Conservation (phyloP, 495 filamentous ascomycete species). For the Durotheca rogersii region DNA sequence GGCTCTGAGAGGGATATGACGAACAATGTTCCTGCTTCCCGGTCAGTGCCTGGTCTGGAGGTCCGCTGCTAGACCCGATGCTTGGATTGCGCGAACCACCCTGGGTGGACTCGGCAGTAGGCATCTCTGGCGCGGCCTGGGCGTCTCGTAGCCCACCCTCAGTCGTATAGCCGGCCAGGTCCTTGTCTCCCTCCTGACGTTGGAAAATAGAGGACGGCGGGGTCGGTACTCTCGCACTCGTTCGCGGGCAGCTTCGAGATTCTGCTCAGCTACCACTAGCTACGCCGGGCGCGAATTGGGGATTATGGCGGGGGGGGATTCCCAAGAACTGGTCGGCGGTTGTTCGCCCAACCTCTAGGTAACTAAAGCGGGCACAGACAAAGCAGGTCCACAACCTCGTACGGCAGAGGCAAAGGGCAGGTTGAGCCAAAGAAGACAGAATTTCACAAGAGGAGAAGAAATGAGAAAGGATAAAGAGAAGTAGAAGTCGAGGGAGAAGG, state of each 20-base stretch:
- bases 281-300: conserved; percentile 5
- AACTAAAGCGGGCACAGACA: too few relatives aligned
- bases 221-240: conserved; percentile 1
- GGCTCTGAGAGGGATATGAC: conserved; percentile 38
- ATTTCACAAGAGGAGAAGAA: neutral
- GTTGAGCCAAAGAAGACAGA: neutral
- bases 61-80: conserved; percentile 15
- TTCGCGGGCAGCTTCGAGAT: neutral
- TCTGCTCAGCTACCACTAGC: neutral
- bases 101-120: conserved; percentile 23
- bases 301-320: conserved; percentile 22
- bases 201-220: neutral
- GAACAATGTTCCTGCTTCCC: conserved; percentile 98
- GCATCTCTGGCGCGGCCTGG: conserved; percentile 21
- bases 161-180: neutral
- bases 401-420: neutral
- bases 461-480: neutral
- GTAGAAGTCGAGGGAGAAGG: conserved; percentile 5
- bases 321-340: neutral
- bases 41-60: conserved; percentile 58
- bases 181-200: neutral
- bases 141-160: neutral
- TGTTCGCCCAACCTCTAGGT: too few relatives aligned
- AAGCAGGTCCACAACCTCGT: too few relatives aligned
- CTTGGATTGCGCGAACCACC: conserved; percentile 22